A percentile compares a stretch with the other conserved stretches of the same genome.
Evolutionary conservation across 1,284 basidiomycete species (phyloP).

Genomic region (Moniliophthora roreri): DNA sequence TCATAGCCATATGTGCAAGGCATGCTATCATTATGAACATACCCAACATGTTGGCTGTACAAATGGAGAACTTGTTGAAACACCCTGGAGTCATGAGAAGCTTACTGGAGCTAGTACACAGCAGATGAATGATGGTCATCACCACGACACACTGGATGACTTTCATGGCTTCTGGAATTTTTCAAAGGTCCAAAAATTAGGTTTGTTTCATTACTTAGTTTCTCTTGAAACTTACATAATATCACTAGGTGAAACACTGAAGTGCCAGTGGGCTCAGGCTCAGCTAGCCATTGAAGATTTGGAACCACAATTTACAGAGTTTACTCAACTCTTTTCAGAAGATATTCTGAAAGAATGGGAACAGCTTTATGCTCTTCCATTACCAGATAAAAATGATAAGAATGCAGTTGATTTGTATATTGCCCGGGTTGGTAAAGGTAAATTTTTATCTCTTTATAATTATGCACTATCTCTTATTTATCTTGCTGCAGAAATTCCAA

Average conservation of each 20-base stretch:
- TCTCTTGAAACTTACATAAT: too few species aligned
- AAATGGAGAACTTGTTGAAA: conserved; percentile 4
- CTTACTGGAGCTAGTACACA: conserved; percentile 5
- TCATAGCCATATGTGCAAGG: conserved; percentile 3
- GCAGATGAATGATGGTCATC: conserved; percentile 12
- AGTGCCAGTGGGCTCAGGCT: neutral
- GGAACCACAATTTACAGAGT: neutral
- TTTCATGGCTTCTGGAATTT: conserved; percentile 9
- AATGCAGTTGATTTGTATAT: neutral
- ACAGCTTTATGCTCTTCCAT: neutral
- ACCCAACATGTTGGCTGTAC: neutral
- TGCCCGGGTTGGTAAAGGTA: neutral
- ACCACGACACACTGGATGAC: conserved; percentile 6
- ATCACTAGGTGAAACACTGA: neutral
- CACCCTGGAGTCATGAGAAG: conserved; percentile 5
- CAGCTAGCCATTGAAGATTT: neutral
- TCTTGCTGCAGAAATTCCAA: too few species aligned
- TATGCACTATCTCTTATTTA: too few species aligned
- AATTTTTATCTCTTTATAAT: neutral
- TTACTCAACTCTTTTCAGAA: neutral
- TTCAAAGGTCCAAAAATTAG: conserved; percentile 1
- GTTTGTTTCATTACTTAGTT: neutral
- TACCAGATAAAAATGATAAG: neutral
- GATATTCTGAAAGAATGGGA: neutral
- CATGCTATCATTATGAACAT: neutral